Base-by-base conservation (phyloP, 139 green algal genomes). In the Desmodesmus armatus region DNA sequence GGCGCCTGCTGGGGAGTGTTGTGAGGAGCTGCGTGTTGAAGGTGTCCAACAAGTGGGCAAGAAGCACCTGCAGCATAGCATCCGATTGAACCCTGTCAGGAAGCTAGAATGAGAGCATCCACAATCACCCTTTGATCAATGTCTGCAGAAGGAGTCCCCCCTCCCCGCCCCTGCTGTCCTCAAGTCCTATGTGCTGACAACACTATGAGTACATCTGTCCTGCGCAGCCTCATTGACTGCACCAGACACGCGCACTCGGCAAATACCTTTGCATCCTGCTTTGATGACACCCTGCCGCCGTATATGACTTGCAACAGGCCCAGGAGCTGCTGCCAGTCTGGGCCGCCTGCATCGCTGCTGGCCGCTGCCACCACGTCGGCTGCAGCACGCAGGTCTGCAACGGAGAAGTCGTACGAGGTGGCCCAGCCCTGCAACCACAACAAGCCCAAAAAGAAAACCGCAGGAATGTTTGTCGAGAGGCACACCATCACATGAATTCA, bases 401-500 rank as follows among this genome's bases (percentile, higher is more conserved):
- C 91, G 23, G 84, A 93, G 84, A 98, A 98, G 89, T 97, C 95
- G 85, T 97, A 96, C 53, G 94, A 93, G 87, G 96, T 95, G 77
- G 89, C 91, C 95, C 95, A 98, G 17, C 93, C 95, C 85, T 95
- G 89, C 21, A 75, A 55, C 47, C 7, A 55, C 47, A 55, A 55
- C 47, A 55, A 55, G 47, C 47, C 13, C 47, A 55, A 13, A n/a
- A n/a, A n/a, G n/a, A n/a, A n/a, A n/a, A n/a, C n/a, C n/a, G n/a
- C n/a, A n/a, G n/a, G n/a, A n/a, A n/a, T n/a, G n/a, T n/a, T n/a
- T n/a, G n/a, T n/a, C n/a, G n/a, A n/a, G n/a, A n/a, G n/a, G n/a
- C n/a, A n/a, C n/a, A n/a, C n/a, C n/a, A n/a, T n/a, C n/a, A n/a
- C n/a, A n/a, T n/a, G n/a, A n/a, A n/a, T n/a, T n/a, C n/a, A n/a